Evolutionary conservation across 2,329 filamentous ascomycete genomes (phyloP), one percentile per base, ranked within the genome.

Genomic region (Pyrenochaeta sp.): DNA sequence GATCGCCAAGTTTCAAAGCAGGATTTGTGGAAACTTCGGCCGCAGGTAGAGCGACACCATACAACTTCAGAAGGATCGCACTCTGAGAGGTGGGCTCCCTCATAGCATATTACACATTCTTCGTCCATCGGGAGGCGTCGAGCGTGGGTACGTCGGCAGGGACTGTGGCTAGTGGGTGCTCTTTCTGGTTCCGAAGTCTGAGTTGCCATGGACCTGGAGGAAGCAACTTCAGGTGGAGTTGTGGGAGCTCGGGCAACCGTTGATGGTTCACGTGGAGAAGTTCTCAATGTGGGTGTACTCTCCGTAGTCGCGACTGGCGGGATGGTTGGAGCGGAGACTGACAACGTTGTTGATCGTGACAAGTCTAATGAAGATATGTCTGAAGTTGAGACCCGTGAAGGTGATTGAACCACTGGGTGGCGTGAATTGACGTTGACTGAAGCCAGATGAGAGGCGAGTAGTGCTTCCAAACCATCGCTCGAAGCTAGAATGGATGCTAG

Each of bases 21-120:
- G 1, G 26, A 15, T 13, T 38, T 42, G 36, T 61, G 58, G 1
- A 61, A 26, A 1, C 38, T 45, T 1, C 38, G 40, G 1, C 57
- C 57, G 40, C 58, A 59, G 10, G 28, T 28, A 5, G 41, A 46
- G 20, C 48, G 48, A 35, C 57, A 61, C 57, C 59, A 63, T 7
- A 52, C 43, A 1, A 60, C 28, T 8, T 48, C 47, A 0, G 35
- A n/a, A 2, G 44, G 27, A 1, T 28, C 13, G 4, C 21, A 29
- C 2, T 49, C 22, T 5, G 47, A 44, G 2, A 55, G 35, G 7
- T 13, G 30, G 3, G 9, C 30, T 34, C 42, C 48, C 3, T 50
- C 45, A 21, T 54, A 46, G 38, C 58, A 65, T 11, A 63, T 63
- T 5, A 55, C 37, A n/a, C 59, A 63, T 3, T 52, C 40, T 13